Evolutionary conservation across 192 early-diverging fungal genomes (phyloP), one percentile per base, ranked within the genome.

Genomic region (Coemansia guatemalensis): DNA sequence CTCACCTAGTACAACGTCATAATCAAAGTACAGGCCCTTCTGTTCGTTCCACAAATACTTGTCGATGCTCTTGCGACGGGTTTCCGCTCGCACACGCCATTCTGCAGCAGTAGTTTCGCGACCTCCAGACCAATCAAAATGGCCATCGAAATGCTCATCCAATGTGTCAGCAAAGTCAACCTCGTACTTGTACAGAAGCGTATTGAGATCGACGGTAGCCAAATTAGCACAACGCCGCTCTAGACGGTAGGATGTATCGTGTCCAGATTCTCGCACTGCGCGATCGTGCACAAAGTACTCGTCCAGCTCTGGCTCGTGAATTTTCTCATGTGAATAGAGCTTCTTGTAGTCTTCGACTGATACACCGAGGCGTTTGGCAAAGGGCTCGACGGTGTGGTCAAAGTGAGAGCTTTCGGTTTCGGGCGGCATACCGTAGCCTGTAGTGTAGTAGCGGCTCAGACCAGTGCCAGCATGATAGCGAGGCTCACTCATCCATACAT

Each of bases 261-360:
- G 95, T 17, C 95, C 96, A 29, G 93, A 95, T 80, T 97, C 95
- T 56, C 96, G 90, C 3, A 96, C 95, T 0, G 97, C 97, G 5
- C 97, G 88, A 72, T 99, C 97, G 74, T 99, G 97, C 51, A 95
- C 84, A 76, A 99, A 99, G 75, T 97, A 99, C 33, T 80, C 88
- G 77, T 99, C 96, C 32, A 99, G 76, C 54, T 90, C 85, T 6
- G 93, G 92, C 64, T 94, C 93, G 32, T 77, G 60, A 23, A 95
- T 78, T 50, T 83, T 65, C 4, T 86, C 88, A 20, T 60, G 72
- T 24, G 85, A 84, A 73, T 99, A 99, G 64, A 84, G 65, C 3
- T 71, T 47, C 77, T 87, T 89, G 78, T 88, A 97, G 64, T 89
- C 88, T 12, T 84, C 82, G 25, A 95, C 82, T 47, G 75, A 62